phyloP scores from a whole-genome alignment of 2,329 filamentous ascomycete genomes.

The Podosphaera fusca region DNA sequence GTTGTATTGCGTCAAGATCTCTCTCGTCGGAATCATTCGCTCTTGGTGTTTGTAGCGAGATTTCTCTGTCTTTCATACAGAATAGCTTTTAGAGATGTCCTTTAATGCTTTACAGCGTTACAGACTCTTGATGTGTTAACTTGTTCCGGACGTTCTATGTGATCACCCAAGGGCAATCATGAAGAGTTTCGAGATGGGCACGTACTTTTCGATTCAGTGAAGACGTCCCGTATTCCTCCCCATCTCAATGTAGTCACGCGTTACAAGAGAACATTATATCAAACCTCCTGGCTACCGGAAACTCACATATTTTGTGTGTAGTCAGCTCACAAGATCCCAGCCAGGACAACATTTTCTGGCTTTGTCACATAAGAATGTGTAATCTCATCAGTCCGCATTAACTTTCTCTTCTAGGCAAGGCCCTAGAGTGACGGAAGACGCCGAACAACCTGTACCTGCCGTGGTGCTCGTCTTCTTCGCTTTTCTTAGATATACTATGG shows the following conservation, averaged over 20 bases:
- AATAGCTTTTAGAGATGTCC: conserved; percentile 12
- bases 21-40: conserved; percentile 35
- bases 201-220: conserved; percentile 13
- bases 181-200: conserved; percentile 11
- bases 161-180: conserved; percentile 5
- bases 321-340: conserved; percentile 24
- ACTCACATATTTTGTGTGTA: conserved; percentile 11
- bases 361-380: conserved; percentile 19
- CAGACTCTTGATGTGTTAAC: conserved; percentile 12
- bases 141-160: conserved; percentile 12
- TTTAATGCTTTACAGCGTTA: conserved; percentile 6
- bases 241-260: conserved; percentile 8
- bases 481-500: neutral
- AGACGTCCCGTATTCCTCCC: conserved; percentile 27
- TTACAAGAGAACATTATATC: conserved; percentile 20
- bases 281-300: conserved; percentile 19
- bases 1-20: conserved; percentile 12
- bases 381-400: conserved; percentile 42
- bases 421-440: conserved; percentile 15
- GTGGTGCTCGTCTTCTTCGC: conserved; percentile 11
- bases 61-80: conserved; percentile 21
- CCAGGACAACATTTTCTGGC: conserved; percentile 28
- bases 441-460: conserved; percentile 12
- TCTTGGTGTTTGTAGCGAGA: conserved; percentile 27
- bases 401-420: conserved; percentile 28